Conservation (phyloP, 352 stramenopile species). For the Phytopythium mirpurense region DNA sequence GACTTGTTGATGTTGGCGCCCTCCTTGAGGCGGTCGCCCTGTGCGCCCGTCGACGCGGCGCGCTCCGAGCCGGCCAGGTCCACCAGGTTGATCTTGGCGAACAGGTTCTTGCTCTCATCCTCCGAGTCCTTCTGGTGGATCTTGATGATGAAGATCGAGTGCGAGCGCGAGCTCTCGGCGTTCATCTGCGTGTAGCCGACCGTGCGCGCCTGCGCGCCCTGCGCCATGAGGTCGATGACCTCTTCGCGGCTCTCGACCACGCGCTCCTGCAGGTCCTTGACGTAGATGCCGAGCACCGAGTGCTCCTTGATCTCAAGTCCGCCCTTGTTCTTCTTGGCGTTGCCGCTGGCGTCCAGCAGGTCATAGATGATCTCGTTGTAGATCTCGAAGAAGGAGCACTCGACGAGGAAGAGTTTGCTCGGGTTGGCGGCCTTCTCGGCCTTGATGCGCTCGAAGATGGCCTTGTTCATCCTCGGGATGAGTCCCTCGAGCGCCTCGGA, state of each 20-base stretch:
- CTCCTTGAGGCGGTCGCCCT: slow-evolving; percentile 89
- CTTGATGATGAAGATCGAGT: slow-evolving; percentile 95
- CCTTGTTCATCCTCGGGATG: slow-evolving; percentile 89
- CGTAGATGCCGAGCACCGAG: slow-evolving; percentile 92
- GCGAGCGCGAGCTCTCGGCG: slow-evolving; percentile 88
- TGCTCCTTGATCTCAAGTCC: slow-evolving; percentile 93
- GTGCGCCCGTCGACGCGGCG: slow-evolving; percentile 87
- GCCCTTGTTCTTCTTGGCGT: slow-evolving; percentile 82
- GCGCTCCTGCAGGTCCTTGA: slow-evolving; percentile 88
- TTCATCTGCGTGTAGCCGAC: slow-evolving; percentile 94
- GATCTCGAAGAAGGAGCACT: slow-evolving; percentile 95
- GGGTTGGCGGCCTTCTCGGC: slow-evolving; percentile 53
- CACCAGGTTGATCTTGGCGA: slow-evolving; percentile 94
- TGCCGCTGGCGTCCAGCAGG: slow-evolving; percentile 85
- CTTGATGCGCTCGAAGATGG: slow-evolving; percentile 86
- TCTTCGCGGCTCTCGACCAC: slow-evolving; percentile 86
- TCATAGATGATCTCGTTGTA: slow-evolving; percentile 97
- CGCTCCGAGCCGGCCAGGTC: slow-evolving; percentile 92
- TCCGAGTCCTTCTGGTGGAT: slow-evolving; percentile 90
- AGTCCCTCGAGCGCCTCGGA: slow-evolving; percentile 72
- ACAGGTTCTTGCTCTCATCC: slow-evolving; percentile 83
- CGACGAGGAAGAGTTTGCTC: slow-evolving; percentile 86
- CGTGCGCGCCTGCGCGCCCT: slow-evolving; percentile 58
- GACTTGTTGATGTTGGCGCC: slow-evolving; percentile 94
- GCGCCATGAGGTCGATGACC: slow-evolving; percentile 74